phyloP scores from a whole-genome alignment of 805 yeast species.

The Starmerella sirachaensis region DNA sequence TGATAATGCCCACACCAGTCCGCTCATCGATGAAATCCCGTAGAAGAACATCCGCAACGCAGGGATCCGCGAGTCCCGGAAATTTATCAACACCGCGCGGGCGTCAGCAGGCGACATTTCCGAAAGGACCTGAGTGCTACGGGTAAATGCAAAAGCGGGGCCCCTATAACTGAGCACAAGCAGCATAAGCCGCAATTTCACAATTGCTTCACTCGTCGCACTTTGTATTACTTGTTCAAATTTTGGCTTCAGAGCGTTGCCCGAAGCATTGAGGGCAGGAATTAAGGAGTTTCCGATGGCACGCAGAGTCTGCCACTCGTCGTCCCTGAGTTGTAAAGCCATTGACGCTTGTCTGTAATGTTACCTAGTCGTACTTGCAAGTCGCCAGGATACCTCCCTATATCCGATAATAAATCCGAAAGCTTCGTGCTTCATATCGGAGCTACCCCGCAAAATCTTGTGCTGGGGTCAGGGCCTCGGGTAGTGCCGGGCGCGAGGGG shows the following conservation, averaged over 20 bases:
- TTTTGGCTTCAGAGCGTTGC: neutral
- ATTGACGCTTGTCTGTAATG: no score
- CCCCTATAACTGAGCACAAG: slow-evolving; percentile 20
- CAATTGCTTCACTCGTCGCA: neutral
- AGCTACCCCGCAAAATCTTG: no score
- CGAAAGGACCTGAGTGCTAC: slow-evolving; percentile 17
- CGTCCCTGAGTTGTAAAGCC: slow-evolving; percentile 1
- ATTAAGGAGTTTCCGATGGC: slow-evolving; percentile 4
- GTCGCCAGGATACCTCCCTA: no score
- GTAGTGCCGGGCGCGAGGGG: no score
- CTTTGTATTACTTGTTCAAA: slow-evolving; percentile 2
- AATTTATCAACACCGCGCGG: slow-evolving; percentile 28
- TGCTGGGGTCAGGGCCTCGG: no score
- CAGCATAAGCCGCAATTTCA: slow-evolving; percentile 17
- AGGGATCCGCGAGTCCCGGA: slow-evolving; percentile 35
- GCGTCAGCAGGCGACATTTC: slow-evolving; percentile 27
- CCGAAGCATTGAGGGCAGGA: slow-evolving; percentile 7
- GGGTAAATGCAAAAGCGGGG: slow-evolving; percentile 22
- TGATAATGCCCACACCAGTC: slow-evolving; percentile 8
- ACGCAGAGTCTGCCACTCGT: slow-evolving; percentile 13
- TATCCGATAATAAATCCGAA: no score
- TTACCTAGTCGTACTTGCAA: no score
- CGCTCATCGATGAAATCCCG: slow-evolving; percentile 24
- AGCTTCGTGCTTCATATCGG: no score
- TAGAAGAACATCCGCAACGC: slow-evolving; percentile 30